These are phyloP conservation scores for Pterulicium gracile DNA, from an alignment of 1,284 basidiomycete genomes.

Conservation along the genomic window DNA sequence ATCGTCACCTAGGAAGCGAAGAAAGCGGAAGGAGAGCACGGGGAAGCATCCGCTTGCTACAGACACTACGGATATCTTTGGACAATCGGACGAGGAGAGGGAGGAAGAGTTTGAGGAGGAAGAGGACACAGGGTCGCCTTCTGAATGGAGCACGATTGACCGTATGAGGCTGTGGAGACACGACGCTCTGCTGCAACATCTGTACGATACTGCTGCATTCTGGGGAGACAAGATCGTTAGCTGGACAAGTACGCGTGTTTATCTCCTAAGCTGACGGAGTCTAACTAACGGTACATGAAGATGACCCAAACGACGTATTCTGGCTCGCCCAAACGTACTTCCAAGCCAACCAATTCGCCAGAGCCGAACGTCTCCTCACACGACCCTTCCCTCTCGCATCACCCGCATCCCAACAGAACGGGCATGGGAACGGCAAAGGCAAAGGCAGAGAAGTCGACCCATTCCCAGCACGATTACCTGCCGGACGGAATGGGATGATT, in stretches of 20 bases:
- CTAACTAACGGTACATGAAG: conserved; percentile 28
- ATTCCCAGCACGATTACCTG: conserved; percentile 46
- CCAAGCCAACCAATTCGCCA: conserved; percentile 88
- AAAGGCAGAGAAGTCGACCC: conserved; percentile 49
- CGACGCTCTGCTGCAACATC: conserved; percentile 95
- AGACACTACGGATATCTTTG: conserved; percentile 67
- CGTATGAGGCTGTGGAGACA: conserved; percentile 96
- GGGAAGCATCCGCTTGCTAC: conserved; percentile 59
- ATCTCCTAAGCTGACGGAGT: conserved; percentile 6
- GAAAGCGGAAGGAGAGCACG: conserved; percentile 35
- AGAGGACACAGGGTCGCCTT: conserved; percentile 13
- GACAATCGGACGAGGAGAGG: conserved; percentile 46
- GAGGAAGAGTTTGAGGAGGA: conserved; percentile 41
- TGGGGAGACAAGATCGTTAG: conserved; percentile 96
- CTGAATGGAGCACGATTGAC: conserved; percentile 81
- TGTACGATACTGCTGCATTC: conserved; percentile 95
- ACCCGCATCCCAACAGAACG: conserved; percentile 21
- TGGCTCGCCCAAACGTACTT: conserved; percentile 98
- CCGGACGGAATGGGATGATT: conserved; percentile 57
- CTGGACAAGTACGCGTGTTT: conserved; percentile 74
- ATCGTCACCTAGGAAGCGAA: conserved; percentile 45
- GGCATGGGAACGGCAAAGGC: conserved; percentile 38
- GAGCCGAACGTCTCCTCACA: conserved; percentile 86
- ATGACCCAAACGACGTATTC: conserved; percentile 93
- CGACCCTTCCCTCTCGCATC: conserved; percentile 56